Evolutionary conservation across 2,329 filamentous ascomycete genomes (phyloP).

Genomic region (Neonectria sp.): DNA sequence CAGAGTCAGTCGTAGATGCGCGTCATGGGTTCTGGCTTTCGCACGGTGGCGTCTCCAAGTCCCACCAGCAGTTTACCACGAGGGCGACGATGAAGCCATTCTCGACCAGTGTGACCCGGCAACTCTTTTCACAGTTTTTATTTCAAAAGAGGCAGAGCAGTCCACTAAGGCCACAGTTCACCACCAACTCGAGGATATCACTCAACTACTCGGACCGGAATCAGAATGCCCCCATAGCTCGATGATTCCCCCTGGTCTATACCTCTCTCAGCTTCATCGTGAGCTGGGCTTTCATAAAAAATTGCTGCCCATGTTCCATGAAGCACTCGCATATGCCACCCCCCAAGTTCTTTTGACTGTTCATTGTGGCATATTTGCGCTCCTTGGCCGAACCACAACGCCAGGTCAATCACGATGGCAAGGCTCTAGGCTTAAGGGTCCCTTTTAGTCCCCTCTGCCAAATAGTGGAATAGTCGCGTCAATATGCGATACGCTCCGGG

Average conservation of each 20-base stretch:
- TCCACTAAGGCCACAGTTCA: background rate
- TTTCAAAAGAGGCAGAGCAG: background rate
- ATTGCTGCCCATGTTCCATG: background rate
- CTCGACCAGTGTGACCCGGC: background rate
- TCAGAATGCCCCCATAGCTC: background rate
- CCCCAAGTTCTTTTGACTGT: background rate
- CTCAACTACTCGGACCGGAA: background rate
- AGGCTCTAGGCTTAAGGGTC: background rate
- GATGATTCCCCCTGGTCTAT: background rate
- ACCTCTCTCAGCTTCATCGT: background rate
- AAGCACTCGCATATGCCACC: background rate
- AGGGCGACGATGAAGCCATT: background rate
- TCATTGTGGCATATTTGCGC: background rate
- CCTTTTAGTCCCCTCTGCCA: background rate
- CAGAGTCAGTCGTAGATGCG: background rate
- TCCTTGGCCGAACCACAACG: background rate
- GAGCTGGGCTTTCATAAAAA: background rate
- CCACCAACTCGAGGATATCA: background rate
- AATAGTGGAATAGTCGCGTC: background rate
- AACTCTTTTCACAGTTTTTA: background rate
- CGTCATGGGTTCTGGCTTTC: conserved; percentile 11
- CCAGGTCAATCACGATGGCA: background rate
- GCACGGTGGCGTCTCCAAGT: conserved; percentile 5
- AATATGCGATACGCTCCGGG: background rate
- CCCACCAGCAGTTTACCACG: background rate